Evolutionary conservation across 148 eudicot genomes (phyloP), one percentile per base, ranked within the genome.

Genomic region (Rhododendron kiyosumense): DNA sequence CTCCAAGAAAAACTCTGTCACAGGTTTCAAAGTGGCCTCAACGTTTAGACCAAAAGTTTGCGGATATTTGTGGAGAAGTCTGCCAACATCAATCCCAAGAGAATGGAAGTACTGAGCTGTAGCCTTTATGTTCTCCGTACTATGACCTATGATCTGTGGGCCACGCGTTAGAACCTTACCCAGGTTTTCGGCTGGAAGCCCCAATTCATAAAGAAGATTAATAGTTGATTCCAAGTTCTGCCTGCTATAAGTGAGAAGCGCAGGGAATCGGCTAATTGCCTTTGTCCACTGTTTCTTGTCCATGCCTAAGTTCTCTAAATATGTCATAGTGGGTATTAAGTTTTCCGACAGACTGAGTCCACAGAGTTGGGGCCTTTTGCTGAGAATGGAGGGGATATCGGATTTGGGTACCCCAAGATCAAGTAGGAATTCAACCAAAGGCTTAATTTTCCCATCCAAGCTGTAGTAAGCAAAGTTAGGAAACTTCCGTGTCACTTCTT

Each of bases 381-480:
- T 89, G 84, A 95, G 90, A 81, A 95, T 95, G 11, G 67, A 85
- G 73, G 95, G 95, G 24, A 95, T 93, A 75, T 93, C 92, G 24
- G 94, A 80, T 87, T 93, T 91, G 22, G 96, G 90, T 65, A 95
- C 87, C 57, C 98, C 98, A 49, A 95, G 94, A 46, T 95, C 95
- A 73, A 95, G 90, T 85, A 95, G 97, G 90, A 95, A 95, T 81
- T 94, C 95, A 54, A 95, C 94, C 3, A 94, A 88, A 28, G 96
- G 98, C 90, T 89, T 94, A 75, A 95, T 87, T 90, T 95, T 94
- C 59, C 97, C 95, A 43, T 95, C 98, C 87, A 95, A 90, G 84
- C 98, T 95, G 87, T 93, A 95, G 89, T 92, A 91, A 73, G 97
- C 98, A 87, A 95, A 95, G 84, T 95, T 89, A 26, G 97, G 98